Conservation (phyloP, 495 filamentous ascomycete genomes). For the Penicillium samsonianum region DNA sequence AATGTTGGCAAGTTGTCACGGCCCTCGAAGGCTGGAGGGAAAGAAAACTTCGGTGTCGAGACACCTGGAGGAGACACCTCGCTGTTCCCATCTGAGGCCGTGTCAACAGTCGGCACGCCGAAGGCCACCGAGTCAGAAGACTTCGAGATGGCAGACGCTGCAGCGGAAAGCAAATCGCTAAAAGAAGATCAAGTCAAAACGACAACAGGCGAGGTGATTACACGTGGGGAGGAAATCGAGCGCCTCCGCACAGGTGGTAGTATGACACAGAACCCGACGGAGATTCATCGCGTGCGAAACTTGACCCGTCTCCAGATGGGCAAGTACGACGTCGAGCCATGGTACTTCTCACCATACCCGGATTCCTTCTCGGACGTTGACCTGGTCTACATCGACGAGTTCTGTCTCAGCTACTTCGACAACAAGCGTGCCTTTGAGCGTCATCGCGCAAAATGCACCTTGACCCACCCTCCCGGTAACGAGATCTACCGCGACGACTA, state of each 20-base stretch:
- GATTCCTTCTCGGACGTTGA: conserved; percentile 83
- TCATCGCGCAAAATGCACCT: conserved; percentile 86
- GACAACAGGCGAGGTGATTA: conserved; percentile 55
- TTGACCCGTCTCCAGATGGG: conserved; percentile 92
- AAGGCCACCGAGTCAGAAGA: conserved; percentile 57
- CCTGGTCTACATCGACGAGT: conserved; percentile 94
- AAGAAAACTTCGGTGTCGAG: conserved; percentile 57
- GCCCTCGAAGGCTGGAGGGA: conserved; percentile 61
- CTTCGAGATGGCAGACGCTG: conserved; percentile 63
- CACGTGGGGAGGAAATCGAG: conserved; percentile 91
- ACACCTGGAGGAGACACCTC: conserved; percentile 39
- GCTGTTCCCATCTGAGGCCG: conserved; percentile 49
- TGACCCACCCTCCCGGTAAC: conserved; percentile 92
- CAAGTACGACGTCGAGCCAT: conserved; percentile 86
- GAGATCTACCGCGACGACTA: conserved; percentile 96
- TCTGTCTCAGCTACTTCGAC: conserved; percentile 90
- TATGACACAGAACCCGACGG: conserved; percentile 98
- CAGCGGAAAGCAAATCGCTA: conserved; percentile 45
- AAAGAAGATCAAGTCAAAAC: conserved; percentile 40
- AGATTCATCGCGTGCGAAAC: conserved; percentile 94
- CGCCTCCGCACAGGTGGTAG: conserved; percentile 89
- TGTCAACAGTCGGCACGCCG: conserved; percentile 55
- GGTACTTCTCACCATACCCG: conserved; percentile 98
- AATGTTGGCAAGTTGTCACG: conserved; percentile 49
- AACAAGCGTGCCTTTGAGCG: conserved; percentile 74